These are phyloP conservation scores for Tephrocybe sp. DNA, from an alignment of 768 basidiomycete genomes.

Conservation along the genomic window DNA sequence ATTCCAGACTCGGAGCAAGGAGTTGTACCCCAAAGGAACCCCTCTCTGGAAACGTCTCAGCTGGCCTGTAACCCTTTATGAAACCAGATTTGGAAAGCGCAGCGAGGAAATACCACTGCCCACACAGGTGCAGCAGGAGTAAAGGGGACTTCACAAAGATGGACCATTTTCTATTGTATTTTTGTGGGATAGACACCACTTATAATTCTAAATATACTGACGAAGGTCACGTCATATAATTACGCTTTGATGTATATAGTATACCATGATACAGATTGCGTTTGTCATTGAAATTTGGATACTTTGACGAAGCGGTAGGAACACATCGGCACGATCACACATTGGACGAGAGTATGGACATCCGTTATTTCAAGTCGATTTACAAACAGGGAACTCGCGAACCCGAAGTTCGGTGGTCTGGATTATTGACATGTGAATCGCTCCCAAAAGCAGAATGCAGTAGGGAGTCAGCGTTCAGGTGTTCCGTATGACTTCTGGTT, in stretches of 20 bases:
- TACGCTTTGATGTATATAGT: too few relatives aligned
- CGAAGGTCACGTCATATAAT: too few relatives aligned
- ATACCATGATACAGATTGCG: too few relatives aligned
- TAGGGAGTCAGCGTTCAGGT: slow-evolving; percentile 45
- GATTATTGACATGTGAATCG: not conserved
- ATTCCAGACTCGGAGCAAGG: slow-evolving; percentile 46
- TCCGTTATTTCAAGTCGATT: slow-evolving; percentile 13
- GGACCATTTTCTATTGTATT: not conserved
- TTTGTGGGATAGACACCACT: not conserved
- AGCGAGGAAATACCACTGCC: slow-evolving; percentile 9
- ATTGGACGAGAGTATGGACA: not conserved
- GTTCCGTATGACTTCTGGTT: slow-evolving; percentile 34
- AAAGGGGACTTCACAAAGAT: not conserved
- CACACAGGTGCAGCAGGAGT: not conserved
- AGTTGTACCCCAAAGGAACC: slow-evolving; percentile 26
- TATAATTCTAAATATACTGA: too few relatives aligned
- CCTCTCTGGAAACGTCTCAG: slow-evolving; percentile 27
- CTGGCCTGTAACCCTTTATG: slow-evolving; percentile 27
- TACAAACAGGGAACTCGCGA: slow-evolving; percentile 38
- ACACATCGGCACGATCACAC: too few relatives aligned
- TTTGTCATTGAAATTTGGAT: slow-evolving; percentile 83
- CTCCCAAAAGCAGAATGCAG: slow-evolving; percentile 19
- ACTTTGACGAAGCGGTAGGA: too few relatives aligned
- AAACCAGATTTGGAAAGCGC: not conserved
- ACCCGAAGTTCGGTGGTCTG: slow-evolving; percentile 34